A percentile compares a stretch with the other conserved stretches of the same genome.
These are phyloP conservation scores for Sclerotinia nivalis DNA, from an alignment of 2,329 filamentous ascomycete genomes.

Conservation along the genomic window DNA sequence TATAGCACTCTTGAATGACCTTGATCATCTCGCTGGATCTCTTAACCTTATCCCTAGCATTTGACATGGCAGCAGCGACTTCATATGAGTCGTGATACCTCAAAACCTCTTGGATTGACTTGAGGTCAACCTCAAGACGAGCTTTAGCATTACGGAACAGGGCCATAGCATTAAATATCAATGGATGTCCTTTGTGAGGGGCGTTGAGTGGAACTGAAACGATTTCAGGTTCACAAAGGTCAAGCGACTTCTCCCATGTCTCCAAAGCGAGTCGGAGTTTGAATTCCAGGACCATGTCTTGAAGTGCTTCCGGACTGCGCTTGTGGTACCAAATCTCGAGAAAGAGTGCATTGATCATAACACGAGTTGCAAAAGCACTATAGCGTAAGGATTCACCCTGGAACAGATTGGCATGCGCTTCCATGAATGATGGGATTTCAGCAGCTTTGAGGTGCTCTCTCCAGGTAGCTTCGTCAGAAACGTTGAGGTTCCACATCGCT, in stretches of 20 bases:
- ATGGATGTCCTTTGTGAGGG: slow-evolving; percentile 90
- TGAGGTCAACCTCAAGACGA: slow-evolving; percentile 90
- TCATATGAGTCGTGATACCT: slow-evolving; percentile 97
- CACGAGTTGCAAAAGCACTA: slow-evolving; percentile 93
- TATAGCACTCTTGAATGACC: slow-evolving; percentile 96
- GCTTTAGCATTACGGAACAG: slow-evolving; percentile 93
- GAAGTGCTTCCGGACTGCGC: slow-evolving; percentile 93
- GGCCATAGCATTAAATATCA: slow-evolving; percentile 98
- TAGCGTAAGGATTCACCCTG: slow-evolving; percentile 88
- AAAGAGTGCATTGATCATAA: slow-evolving; percentile 99
- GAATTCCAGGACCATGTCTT: slow-evolving; percentile 97
- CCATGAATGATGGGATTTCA: slow-evolving; percentile 81
- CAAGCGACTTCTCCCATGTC: slow-evolving; percentile 98
- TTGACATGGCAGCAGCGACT: slow-evolving; percentile 94
- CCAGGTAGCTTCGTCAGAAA: slow-evolving; percentile 79
- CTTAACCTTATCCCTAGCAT: slow-evolving; percentile 90
- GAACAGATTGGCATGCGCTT: slow-evolving; percentile 93
- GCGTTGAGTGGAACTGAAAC: slow-evolving; percentile 87
- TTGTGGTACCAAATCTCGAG: slow-evolving; percentile 99
- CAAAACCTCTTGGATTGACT: slow-evolving; percentile 89
- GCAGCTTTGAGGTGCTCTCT: slow-evolving; percentile 72
- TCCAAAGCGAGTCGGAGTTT: slow-evolving; percentile 93
- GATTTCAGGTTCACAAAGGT: slow-evolving; percentile 87
- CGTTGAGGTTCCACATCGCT: slow-evolving; percentile 85
- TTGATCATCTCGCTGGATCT: slow-evolving; percentile 97